Conservation (phyloP, 2,329 filamentous ascomycete genomes). For the Chrysoporthe austroafricana region DNA sequence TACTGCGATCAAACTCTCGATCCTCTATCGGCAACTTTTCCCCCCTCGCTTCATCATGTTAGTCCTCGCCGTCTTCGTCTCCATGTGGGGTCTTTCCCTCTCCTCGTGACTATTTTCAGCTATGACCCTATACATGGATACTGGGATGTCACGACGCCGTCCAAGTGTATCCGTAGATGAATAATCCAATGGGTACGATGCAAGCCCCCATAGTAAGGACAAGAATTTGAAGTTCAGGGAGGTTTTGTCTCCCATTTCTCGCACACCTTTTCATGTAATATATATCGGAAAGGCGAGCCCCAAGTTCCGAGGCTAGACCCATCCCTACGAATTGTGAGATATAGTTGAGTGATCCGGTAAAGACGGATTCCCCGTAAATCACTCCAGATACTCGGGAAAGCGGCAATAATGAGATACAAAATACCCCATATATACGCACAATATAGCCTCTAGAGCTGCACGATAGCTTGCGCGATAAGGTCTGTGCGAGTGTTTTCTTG, state of each 20-base stretch:
- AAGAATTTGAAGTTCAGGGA: not conserved
- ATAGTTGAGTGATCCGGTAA: too few relatives aligned
- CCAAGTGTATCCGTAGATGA: not conserved
- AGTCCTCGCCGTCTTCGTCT: not conserved
- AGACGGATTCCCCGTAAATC: constrained; percentile 37
- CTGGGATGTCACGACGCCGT: not conserved
- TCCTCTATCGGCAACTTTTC: not conserved
- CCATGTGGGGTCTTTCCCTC: not conserved
- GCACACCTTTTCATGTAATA: not conserved
- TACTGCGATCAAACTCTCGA: not conserved
- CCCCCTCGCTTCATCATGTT: not conserved
- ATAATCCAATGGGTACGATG: not conserved
- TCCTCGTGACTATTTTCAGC: not conserved
- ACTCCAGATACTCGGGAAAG: constrained; percentile 51
- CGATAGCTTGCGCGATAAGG: constrained; percentile 48
- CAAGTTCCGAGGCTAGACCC: not conserved
- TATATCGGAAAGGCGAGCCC: not conserved
- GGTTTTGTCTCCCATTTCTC: not conserved
- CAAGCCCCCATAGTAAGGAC: not conserved
- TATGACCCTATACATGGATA: not conserved
- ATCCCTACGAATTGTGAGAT: too few relatives aligned
- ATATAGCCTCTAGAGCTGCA: constrained; percentile 54
- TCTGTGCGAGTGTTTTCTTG: too few relatives aligned
- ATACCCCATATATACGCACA: constrained; percentile 53
- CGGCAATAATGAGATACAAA: constrained; percentile 58